Evolutionary conservation across 768 basidiomycete genomes (phyloP).

Genomic region (Leccinellum luteum): DNA sequence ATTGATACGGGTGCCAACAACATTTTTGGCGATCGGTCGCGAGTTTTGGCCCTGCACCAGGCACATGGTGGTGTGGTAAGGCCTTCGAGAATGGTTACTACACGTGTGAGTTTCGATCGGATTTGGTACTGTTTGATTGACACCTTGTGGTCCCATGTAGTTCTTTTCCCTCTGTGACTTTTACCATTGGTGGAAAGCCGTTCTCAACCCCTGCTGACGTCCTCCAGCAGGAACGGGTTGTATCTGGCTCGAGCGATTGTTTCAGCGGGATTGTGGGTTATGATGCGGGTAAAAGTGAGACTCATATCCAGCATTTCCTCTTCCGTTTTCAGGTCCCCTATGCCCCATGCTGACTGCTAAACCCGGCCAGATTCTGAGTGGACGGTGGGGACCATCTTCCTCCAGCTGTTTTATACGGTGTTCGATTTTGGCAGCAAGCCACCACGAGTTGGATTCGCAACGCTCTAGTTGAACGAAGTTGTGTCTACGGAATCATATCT

Average conservation of each 20-base stretch:
- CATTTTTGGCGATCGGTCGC: neutral
- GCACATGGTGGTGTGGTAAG: neutral
- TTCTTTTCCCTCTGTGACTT: neutral
- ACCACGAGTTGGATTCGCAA: neutral
- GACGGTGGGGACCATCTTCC: neutral
- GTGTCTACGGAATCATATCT: neutral
- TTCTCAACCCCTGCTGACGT: neutral
- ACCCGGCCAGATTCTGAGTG: neutral
- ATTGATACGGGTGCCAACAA: neutral
- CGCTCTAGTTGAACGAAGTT: neutral
- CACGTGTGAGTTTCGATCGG: neutral
- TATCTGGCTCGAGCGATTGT: no score
- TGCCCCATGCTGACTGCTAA: neutral
- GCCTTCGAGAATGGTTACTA: neutral
- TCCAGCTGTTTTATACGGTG: neutral
- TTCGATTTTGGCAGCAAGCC: neutral
- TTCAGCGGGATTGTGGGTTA: no score
- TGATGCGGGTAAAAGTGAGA: no score
- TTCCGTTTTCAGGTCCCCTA: neutral
- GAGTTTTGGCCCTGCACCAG: neutral
- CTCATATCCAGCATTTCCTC: no score
- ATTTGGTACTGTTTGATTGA: neutral
- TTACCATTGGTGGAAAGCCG: neutral
- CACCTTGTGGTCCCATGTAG: neutral
- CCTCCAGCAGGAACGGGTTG: neutral